These are phyloP conservation scores for Botrytis medusae DNA, from an alignment of 2,329 filamentous ascomycete species.

Conservation along the genomic window DNA sequence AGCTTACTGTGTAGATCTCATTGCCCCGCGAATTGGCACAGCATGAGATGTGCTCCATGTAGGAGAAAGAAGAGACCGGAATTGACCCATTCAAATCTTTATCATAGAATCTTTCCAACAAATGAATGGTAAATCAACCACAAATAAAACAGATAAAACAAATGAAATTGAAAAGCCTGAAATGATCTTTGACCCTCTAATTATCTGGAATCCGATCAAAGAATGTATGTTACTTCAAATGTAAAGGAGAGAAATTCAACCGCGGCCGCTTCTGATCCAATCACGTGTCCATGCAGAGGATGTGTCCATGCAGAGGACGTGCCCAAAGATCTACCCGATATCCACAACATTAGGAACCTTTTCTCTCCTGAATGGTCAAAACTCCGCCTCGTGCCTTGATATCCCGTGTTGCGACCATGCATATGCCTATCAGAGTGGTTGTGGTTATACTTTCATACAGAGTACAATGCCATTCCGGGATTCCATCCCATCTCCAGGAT, in stretches of 20 bases:
- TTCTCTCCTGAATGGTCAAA: neutral
- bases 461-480: neutral
- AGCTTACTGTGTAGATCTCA: neutral
- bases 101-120: neutral
- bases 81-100: neutral
- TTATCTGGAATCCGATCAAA: neutral
- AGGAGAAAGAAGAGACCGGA: neutral
- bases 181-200: neutral
- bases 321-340: neutral
- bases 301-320: neutral
- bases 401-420: neutral
- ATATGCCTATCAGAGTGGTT: neutral
- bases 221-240: neutral
- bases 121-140: neutral
- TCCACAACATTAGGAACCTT: neutral
- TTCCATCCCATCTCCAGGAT: neutral
- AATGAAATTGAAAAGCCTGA: too few relatives aligned
- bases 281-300: too few relatives aligned
- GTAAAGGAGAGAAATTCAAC: neutral
- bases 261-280: too few relatives aligned
- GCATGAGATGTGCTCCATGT: neutral
- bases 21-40: neutral
- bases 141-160: neutral
- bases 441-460: neutral
- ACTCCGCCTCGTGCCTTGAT: neutral